These are phyloP conservation scores for Lasiodiplodia hormozganensis DNA, from an alignment of 2,329 filamentous ascomycete species.

Conservation along the genomic window DNA sequence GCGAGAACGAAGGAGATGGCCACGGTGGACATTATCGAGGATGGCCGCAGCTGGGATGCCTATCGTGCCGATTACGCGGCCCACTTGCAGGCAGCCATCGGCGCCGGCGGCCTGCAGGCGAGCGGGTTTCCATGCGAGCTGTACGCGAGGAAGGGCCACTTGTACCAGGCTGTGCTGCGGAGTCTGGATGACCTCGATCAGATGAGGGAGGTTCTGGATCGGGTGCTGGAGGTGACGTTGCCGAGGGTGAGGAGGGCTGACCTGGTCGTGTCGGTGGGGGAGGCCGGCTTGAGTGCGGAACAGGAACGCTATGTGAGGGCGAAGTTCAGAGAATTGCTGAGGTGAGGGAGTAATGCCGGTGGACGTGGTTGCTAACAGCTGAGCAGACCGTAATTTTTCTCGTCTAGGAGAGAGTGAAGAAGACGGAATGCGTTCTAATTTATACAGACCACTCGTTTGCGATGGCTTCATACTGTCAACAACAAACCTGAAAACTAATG, in stretches of 20 bases:
- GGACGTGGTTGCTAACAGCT: no score
- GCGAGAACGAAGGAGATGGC: neutral
- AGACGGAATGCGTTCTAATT: neutral
- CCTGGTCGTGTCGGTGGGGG: neutral
- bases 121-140: neutral
- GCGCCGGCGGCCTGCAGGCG: neutral
- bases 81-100: neutral
- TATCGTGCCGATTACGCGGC: neutral
- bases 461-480: neutral
- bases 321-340: conserved; percentile 4
- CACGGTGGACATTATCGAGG: neutral
- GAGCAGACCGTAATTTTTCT: no score
- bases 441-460: neutral
- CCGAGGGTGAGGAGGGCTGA: conserved; percentile 1
- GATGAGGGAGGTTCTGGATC: conserved; percentile 1
- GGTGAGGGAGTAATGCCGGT: neutral
- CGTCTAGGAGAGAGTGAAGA: neutral
- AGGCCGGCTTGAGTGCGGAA: neutral
- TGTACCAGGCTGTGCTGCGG: neutral
- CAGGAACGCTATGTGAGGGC: neutral
- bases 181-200: neutral
- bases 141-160: neutral
- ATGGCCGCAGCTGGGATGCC: neutral
- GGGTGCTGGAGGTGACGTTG: neutral
- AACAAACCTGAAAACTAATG: neutral